Percentiles rank a stretch among this genome's conserved stretches.
Conservation (phyloP, 768 basidiomycete species). For the Pholiota molesta region DNA sequence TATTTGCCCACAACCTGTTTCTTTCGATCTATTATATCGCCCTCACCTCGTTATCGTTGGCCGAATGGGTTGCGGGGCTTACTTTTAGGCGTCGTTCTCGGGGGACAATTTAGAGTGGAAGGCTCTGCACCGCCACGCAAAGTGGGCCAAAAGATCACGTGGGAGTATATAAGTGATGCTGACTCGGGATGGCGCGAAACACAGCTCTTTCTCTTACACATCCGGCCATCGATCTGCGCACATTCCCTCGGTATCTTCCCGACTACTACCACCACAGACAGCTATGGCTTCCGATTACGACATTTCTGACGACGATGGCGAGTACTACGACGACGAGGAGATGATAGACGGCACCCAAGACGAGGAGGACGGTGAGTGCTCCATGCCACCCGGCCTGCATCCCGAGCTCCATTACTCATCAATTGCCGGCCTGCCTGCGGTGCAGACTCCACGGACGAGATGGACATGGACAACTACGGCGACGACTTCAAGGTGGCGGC, state of each 20-base stretch:
- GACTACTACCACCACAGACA: background rate
- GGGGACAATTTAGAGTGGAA: background rate
- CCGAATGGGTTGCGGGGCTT: too few relatives aligned
- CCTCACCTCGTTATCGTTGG: too few relatives aligned
- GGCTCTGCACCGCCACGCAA: background rate
- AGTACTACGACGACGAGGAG: conserved; percentile 73
- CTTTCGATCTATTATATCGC: background rate
- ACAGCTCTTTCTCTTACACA: conserved; percentile 5
- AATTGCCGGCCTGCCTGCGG: background rate
- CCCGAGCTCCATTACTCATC: background rate
- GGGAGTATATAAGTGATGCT: conserved; percentile 4
- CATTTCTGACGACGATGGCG: conserved; percentile 66
- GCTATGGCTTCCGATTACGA: conserved; percentile 67
- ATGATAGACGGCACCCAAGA: conserved; percentile 71
- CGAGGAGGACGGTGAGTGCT: conserved; percentile 38
- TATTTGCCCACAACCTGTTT: background rate
- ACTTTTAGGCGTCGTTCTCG: background rate
- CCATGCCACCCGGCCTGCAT: background rate
- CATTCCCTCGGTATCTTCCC: background rate
- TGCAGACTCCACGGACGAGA: conserved; percentile 53
- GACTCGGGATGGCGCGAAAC: conserved; percentile 8
- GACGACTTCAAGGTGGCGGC: conserved; percentile 64
- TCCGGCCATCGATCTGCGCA: conserved; percentile 7
- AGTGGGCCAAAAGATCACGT: background rate
- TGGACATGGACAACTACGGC: conserved; percentile 68